Evolutionary conservation across 2,329 filamentous ascomycete genomes (phyloP).

Genomic region (Pseudofabraea citricarpa): DNA sequence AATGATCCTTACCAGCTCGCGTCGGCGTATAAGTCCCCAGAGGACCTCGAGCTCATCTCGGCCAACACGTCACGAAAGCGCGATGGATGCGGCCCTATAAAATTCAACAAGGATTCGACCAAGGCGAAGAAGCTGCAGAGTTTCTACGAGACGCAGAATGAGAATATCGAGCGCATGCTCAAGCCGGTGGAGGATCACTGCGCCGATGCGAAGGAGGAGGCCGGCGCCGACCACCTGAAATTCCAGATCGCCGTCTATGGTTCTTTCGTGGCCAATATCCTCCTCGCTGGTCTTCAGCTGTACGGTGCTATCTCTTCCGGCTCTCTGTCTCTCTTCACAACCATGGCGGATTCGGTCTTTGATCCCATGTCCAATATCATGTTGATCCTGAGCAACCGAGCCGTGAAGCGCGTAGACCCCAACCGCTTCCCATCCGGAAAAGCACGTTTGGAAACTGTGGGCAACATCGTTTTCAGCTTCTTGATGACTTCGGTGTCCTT

Average conservation of each 20-base stretch:
- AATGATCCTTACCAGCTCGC: conserved; percentile 81
- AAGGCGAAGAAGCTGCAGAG: conserved; percentile 52
- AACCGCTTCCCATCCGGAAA: conserved; percentile 88
- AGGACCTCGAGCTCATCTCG: conserved; percentile 71
- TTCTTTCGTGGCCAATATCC: conserved; percentile 73
- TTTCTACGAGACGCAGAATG: conserved; percentile 90
- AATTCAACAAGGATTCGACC: conserved; percentile 30
- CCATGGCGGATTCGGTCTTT: conserved; percentile 93
- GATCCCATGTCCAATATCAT: conserved; percentile 87
- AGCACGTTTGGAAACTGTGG: conserved; percentile 88
- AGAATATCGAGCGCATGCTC: conserved; percentile 85
- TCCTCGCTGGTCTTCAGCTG: conserved; percentile 75
- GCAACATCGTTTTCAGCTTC: conserved; percentile 95
- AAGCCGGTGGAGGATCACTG: conserved; percentile 92
- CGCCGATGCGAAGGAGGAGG: conserved; percentile 69
- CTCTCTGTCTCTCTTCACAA: conserved; percentile 95
- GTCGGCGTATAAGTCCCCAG: conserved; percentile 69
- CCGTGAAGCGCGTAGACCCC: conserved; percentile 81
- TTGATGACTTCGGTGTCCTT: conserved; percentile 90
- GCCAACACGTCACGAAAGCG: conserved; percentile 79
- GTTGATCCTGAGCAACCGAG: conserved; percentile 80
- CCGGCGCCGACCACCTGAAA: conserved; percentile 75
- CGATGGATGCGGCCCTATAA: conserved; percentile 37
- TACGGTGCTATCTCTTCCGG: conserved; percentile 84
- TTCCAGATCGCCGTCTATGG: conserved; percentile 63